phyloP scores from a whole-genome alignment of 441 rosid species.

The Dalechampia spathulata region DNA sequence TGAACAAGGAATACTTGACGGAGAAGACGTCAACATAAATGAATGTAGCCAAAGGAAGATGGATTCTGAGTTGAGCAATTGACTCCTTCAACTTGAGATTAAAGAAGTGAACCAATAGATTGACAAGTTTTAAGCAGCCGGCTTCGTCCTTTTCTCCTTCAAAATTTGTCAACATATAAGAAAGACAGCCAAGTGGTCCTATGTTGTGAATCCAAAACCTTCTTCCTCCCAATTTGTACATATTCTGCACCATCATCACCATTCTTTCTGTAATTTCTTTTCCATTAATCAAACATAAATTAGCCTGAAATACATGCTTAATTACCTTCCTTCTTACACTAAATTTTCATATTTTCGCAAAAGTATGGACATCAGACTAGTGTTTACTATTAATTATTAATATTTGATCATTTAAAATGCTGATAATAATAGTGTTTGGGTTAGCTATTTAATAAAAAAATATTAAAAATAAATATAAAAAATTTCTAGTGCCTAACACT shows the following conservation, averaged over 20 bases:
- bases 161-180: conserved; percentile 21
- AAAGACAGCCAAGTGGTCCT: conserved; percentile 37
- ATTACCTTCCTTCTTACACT: too few relatives aligned
- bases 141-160: conserved; percentile 24
- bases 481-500: too few relatives aligned
- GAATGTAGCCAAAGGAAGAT: conserved; percentile 26
- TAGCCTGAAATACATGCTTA: too few relatives aligned
- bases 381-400: too few relatives aligned
- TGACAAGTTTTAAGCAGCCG: conserved; percentile 32
- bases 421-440: too few relatives aligned
- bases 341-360: too few relatives aligned
- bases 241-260: too few relatives aligned
- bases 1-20: conserved; percentile 32
- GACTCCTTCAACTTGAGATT: conserved; percentile 28
- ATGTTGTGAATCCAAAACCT: conserved; percentile 45
- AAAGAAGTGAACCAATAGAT: conserved; percentile 29
- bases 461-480: too few relatives aligned
- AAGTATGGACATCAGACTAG: too few relatives aligned
- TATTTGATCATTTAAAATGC: too few relatives aligned
- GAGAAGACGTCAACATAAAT: conserved; percentile 37
- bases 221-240: conserved; percentile 30
- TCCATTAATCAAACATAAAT: not conserved
- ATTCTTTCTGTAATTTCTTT: too few relatives aligned
- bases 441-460: too few relatives aligned
- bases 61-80: conserved; percentile 21